Percentiles rank a stretch among this genome's conserved stretches.
These are phyloP conservation scores for Diaporthe aspalathi DNA, from an alignment of 2,329 filamentous ascomycete genomes.

Conservation along the genomic window DNA sequence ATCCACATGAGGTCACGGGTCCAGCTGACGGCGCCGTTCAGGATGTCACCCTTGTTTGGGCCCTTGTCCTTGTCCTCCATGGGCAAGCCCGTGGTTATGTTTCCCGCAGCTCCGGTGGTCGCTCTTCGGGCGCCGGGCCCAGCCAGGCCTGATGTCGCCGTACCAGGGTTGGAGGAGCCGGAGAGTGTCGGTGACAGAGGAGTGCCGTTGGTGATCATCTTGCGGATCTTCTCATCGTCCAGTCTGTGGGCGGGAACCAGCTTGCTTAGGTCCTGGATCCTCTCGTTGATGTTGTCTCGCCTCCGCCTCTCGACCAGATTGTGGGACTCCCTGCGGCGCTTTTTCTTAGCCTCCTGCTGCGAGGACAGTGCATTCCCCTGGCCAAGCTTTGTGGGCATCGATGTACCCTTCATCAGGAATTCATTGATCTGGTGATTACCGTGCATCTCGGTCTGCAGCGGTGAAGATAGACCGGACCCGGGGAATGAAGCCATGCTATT, in stretches of 20 bases:
- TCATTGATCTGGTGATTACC: conserved; percentile 83
- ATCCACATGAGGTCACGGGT: conserved; percentile 98
- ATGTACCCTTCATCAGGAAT: conserved; percentile 88
- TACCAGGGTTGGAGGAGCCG: conserved; percentile 74
- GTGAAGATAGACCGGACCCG: conserved; percentile 90
- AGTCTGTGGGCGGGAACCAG: conserved; percentile 91
- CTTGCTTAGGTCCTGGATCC: conserved; percentile 95
- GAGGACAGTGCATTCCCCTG: conserved; percentile 59
- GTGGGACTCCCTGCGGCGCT: conserved; percentile 91
- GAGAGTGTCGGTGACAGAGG: conserved; percentile 86
- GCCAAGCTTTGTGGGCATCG: conserved; percentile 87
- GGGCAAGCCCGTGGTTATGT: conserved; percentile 91
- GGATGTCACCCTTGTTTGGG: conserved; percentile 97
- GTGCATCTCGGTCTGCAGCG: conserved; percentile 73
- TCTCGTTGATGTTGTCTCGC: conserved; percentile 98
- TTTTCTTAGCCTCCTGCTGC: conserved; percentile 92
- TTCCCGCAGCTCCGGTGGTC: conserved; percentile 75
- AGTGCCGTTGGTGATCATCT: conserved; percentile 92
- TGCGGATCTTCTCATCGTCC: conserved; percentile 96
- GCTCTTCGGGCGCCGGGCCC: conserved; percentile 86
- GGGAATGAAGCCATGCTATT: conserved; percentile 87
- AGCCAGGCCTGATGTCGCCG: conserved; percentile 87
- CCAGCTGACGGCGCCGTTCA: conserved; percentile 97
- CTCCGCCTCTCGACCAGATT: conserved; percentile 95
- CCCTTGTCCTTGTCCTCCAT: conserved; percentile 98